These are phyloP conservation scores for Dichotomopilus funicola DNA, from an alignment of 2,329 filamentous ascomycete species.

Conservation along the genomic window DNA sequence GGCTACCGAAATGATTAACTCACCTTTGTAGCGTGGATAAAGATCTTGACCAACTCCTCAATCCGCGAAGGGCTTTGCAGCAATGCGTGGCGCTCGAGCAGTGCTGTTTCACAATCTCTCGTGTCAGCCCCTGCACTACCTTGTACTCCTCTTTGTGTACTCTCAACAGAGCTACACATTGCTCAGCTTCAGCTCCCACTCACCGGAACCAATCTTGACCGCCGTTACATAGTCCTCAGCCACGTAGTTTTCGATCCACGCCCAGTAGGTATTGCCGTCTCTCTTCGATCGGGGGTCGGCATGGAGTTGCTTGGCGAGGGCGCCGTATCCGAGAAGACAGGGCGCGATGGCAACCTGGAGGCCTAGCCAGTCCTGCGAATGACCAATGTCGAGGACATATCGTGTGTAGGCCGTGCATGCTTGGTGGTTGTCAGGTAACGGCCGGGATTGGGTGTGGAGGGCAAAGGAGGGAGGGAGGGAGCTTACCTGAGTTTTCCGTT, in stretches of 20 bases:
- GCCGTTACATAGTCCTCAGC: constrained; percentile 71
- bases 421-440: constrained; percentile 12
- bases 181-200: constrained; percentile 22
- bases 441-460: neutral
- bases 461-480: neutral
- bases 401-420: constrained; percentile 42
- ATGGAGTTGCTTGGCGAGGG: constrained; percentile 66
- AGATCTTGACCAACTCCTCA: constrained; percentile 77
- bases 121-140: neutral
- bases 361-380: constrained; percentile 80
- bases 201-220: constrained; percentile 64
- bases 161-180: no score
- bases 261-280: constrained; percentile 71
- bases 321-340: constrained; percentile 83
- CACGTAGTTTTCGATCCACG: constrained; percentile 86
- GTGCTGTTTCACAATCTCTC: constrained; percentile 46
- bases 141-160: neutral
- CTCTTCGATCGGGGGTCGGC: constrained; percentile 53
- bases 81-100: constrained; percentile 70
- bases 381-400: constrained; percentile 83
- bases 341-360: constrained; percentile 80
- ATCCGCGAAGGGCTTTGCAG: constrained; percentile 67
- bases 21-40: constrained; percentile 80
- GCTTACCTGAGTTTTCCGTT: constrained; percentile 65
- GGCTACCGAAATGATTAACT: constrained; percentile 22